These are phyloP conservation scores for Durio zibethinus DNA, from an alignment of 345 rosid genomes.

Conservation along the genomic window DNA sequence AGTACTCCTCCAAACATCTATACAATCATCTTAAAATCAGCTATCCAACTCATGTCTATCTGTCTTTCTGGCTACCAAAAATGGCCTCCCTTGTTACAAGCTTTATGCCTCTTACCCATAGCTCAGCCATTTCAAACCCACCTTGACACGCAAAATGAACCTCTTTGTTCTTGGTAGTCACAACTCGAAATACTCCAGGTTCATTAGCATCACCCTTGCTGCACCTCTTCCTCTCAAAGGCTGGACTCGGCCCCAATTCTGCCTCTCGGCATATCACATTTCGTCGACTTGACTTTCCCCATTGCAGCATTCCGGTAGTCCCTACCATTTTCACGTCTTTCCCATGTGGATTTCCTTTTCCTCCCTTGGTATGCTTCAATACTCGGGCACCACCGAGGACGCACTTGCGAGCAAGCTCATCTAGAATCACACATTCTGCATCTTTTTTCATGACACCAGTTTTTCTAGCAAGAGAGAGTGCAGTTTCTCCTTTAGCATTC, in stretches of 20 bases:
- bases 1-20: constrained; percentile 24
- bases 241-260: constrained; percentile 52
- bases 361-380: constrained; percentile 78
- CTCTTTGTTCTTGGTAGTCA: constrained; percentile 69
- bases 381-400: constrained; percentile 56
- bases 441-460: constrained; percentile 24
- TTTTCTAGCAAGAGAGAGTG: constrained; percentile 54
- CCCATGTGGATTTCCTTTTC: constrained; percentile 63
- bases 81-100: constrained; percentile 60
- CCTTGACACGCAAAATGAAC: constrained; percentile 77
- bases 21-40: not conserved
- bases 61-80: constrained; percentile 27
- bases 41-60: not conserved
- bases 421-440: constrained; percentile 53
- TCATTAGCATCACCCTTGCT: constrained; percentile 37
- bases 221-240: constrained; percentile 47
- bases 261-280: constrained; percentile 71
- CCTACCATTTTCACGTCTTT: constrained; percentile 61
- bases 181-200: constrained; percentile 65
- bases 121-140: constrained; percentile 72
- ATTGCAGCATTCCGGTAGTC: constrained; percentile 50
- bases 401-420: constrained; percentile 63
- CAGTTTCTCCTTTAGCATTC: constrained; percentile 64
- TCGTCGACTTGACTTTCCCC: constrained; percentile 75
- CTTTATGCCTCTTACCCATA: constrained; percentile 91